Evolutionary conservation across 257 asterid species (phyloP), one percentile per base, ranked within the genome.

Genomic region (Cruciata laevipes): DNA sequence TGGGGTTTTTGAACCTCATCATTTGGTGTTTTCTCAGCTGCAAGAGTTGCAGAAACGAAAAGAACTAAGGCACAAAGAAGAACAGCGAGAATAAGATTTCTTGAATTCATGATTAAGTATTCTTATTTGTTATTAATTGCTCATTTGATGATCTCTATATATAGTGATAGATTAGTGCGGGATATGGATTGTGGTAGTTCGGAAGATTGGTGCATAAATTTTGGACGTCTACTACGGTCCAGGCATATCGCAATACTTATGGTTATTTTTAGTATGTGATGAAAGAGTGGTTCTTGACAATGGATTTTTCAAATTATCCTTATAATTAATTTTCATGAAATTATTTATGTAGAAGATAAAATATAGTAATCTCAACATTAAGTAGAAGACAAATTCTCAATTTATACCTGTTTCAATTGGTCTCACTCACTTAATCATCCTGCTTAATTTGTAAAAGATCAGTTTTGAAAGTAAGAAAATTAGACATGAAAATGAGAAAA

Each of bases 51-150:
- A 37, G 52, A 44, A 38, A 52, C 35, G 44, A 68, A 52, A 68
- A 61, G 73, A 49, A 38, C 24, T 17, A 61, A 2, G 1, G 69
- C 38, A 9, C n/a, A n/a, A n/a, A n/a, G n/a, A n/a, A n/a, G n/a
- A n/a, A 57, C 69, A 35, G 53, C 30, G n/a, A 61, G 52, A 73
- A 60, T 5, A 68, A 62, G 56, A 7, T 35, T 33, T 37, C 33
- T 68, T 13, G 63, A 63, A 42, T 61, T 68, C 77, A 73, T 60
- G 55, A 61, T 60, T 60, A 27, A 27, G 3, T 0, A 40, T 24
- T 60, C 4, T 57, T 10, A 7, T 3, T 58, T 13, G 25, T 23
- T n/a, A 58, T 58, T 25, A 4, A n/a, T 25, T 59, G 31, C 32
- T 49, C 61, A n/a, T 7, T 51, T 14, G 18, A 66, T 14, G 10